Evolutionary conservation across 202 grass and related monocot genomes (phyloP), one percentile per base, ranked within the genome.

Genomic region (Cymbopogon flexuosus): DNA sequence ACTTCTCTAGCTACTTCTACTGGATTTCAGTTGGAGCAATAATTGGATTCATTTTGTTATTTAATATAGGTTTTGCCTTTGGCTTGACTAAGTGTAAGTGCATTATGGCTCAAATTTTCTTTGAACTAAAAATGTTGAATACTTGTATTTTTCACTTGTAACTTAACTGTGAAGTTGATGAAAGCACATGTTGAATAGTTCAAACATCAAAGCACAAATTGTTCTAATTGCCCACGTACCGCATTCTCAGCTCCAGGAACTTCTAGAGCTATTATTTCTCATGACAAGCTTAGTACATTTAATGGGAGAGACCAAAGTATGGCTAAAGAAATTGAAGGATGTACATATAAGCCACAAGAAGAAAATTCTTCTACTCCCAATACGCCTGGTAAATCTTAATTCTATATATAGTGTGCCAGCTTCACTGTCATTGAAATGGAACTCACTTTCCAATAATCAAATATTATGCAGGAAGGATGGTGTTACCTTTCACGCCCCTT

Each of bases 1-100:
- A 97, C 80, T 97, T 92, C 75, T 27, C 81, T 3, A 43, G 30
- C 42, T 63, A 97, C 84, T 92, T 83, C 65, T 97, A 92, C 54
- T 97, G 91, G 94, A 92, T 93, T 66, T 86, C 87, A 79, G 23
- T 94, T 47, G 91, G 77, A 78, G 94, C 94, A 82, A 45, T 97
- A 42, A 29, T 90, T 65, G 85, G 78, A 7, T 93, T 84, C 77
- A 87, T 87, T 45, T 18, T 97, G 4, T 69, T 97, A 24, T 86
- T 90, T 31, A 97, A 97, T 74, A 72, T 81, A 36, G 89, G 80
- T 62, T 97, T 90, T 82, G 61, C 89, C 21, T 56, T 89, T 7
- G 73, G 43, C 43, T 46, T 46, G 43, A 46, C 43, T 46, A 46
- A 46, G 83, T 61, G 94, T 93, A 87, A 79, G 85, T 77, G 24